These are phyloP conservation scores for Fusarium citri DNA, from an alignment of 2,329 filamentous ascomycete species.

Conservation along the genomic window DNA sequence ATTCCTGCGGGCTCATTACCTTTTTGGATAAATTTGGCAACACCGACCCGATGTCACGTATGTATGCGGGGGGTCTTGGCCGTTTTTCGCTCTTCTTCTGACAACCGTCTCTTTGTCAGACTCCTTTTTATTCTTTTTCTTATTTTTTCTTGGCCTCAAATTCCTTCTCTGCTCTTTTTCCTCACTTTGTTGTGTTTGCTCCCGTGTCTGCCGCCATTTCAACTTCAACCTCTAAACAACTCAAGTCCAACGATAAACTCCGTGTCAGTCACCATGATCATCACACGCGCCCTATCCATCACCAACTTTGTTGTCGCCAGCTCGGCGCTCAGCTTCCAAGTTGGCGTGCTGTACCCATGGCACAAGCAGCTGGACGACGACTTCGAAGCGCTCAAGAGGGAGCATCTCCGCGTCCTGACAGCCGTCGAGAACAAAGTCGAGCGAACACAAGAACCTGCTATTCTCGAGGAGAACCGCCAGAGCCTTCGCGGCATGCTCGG, in stretches of 20 bases:
- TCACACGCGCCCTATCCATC: conserved; percentile 46
- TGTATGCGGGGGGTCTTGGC: conserved; percentile 30
- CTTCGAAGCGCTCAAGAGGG: conserved; percentile 56
- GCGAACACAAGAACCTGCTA: conserved; percentile 14
- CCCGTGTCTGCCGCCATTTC: conserved; percentile 1
- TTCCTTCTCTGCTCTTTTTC: not conserved
- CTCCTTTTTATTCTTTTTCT: conserved; percentile 11
- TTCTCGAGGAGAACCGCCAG: conserved; percentile 33
- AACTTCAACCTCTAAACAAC: not conserved
- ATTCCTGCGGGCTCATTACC: conserved; percentile 31
- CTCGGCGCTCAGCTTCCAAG: conserved; percentile 74
- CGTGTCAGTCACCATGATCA: conserved; percentile 34
- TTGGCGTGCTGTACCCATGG: conserved; percentile 78
- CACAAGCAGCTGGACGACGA: conserved; percentile 73
- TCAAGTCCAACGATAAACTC: not conserved
- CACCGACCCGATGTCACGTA: conserved; percentile 30
- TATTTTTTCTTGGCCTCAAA: conserved; percentile 5
- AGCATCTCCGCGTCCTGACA: conserved; percentile 41
- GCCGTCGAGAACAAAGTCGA: conserved; percentile 27
- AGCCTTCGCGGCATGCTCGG: conserved; percentile 29
- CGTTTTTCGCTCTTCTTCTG: conserved; percentile 10
- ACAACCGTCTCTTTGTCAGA: not conserved
- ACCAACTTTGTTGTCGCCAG: conserved; percentile 71
- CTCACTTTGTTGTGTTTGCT: conserved; percentile 23
- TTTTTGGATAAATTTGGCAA: conserved; percentile 37